Percentiles rank a stretch among this genome's conserved stretches.
These are phyloP conservation scores for Cutaneotrichosporon arboriforme DNA, from an alignment of 1,284 basidiomycete species.

Conservation along the genomic window DNA sequence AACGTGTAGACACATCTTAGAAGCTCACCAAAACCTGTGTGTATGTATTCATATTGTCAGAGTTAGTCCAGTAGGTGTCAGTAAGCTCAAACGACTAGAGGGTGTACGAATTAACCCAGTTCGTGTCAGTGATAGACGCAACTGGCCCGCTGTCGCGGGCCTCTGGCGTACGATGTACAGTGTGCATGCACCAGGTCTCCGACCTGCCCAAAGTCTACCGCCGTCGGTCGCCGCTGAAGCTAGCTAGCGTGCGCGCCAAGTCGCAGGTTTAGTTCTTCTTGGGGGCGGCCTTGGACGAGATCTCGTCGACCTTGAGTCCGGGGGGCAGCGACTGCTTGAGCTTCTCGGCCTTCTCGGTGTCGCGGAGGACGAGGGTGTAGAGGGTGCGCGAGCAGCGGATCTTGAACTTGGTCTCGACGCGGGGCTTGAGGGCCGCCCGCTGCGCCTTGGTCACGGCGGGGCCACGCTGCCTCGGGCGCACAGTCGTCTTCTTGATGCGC, in stretches of 20 bases:
- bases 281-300: slow-evolving; percentile 46
- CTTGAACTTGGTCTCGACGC: slow-evolving; percentile 96
- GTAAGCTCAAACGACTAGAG: too few species aligned
- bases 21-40: too few species aligned
- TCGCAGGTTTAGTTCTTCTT: slow-evolving; percentile 49
- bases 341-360: slow-evolving; percentile 98
- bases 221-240: neutral
- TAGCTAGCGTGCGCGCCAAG: neutral
- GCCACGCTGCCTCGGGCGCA: slow-evolving; percentile 43
- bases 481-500: slow-evolving; percentile 87
- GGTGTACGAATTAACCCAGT: too few species aligned
- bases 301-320: slow-evolving; percentile 49
- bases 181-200: slow-evolving; percentile 1
- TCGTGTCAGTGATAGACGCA: too few species aligned
- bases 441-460: slow-evolving; percentile 38
- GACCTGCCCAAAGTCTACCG: neutral
- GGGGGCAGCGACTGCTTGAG: slow-evolving; percentile 93
- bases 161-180: neutral
- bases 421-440: slow-evolving; percentile 55
- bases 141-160: too few species aligned
- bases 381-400: slow-evolving; percentile 95
- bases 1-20: too few species aligned
- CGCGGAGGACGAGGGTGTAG: slow-evolving; percentile 92
- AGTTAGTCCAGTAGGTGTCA: too few species aligned
- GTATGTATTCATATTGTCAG: too few species aligned